Conservation (phyloP, 768 basidiomycete species). For the Ramaria rubella region DNA sequence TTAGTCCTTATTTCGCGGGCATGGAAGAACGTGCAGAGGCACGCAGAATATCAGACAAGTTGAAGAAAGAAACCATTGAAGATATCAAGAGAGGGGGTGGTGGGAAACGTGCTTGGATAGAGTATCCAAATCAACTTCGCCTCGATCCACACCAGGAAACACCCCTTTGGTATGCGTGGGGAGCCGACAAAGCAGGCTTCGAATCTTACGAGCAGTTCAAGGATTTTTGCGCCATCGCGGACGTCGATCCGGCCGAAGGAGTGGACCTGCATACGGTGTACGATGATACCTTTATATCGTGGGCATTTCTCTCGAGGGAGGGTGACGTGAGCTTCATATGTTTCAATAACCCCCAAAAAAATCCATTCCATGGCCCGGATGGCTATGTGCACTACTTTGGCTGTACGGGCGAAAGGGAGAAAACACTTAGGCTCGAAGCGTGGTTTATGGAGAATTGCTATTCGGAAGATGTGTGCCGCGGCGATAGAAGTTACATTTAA, state of each 20-base stretch:
- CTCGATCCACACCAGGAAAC: too few relatives aligned
- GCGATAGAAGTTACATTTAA: too few relatives aligned
- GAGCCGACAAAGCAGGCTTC: neutral
- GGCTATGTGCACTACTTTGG: neutral
- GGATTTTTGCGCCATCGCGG: neutral
- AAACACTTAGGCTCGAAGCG: neutral
- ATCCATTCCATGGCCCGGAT: neutral
- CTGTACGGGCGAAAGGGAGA: neutral
- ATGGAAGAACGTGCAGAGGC: neutral
- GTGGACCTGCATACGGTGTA: neutral
- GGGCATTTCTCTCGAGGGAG: neutral
- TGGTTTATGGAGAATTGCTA: too few relatives aligned
- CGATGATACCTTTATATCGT: neutral
- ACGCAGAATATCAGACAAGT: neutral
- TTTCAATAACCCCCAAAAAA: neutral
- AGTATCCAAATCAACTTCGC: too few relatives aligned
- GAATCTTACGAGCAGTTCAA: neutral
- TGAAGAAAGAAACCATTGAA: too few relatives aligned
- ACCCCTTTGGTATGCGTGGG: neutral
- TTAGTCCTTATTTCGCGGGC: neutral
- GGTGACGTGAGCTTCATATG: neutral
- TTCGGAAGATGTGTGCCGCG: too few relatives aligned
- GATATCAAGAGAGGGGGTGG: too few relatives aligned
- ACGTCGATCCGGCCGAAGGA: neutral
- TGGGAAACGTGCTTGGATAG: too few relatives aligned